Evolutionary conservation across 176 grass and related monocot species (phyloP), one percentile per base, ranked within the genome.

Genomic region (Oryza rufipogon): DNA sequence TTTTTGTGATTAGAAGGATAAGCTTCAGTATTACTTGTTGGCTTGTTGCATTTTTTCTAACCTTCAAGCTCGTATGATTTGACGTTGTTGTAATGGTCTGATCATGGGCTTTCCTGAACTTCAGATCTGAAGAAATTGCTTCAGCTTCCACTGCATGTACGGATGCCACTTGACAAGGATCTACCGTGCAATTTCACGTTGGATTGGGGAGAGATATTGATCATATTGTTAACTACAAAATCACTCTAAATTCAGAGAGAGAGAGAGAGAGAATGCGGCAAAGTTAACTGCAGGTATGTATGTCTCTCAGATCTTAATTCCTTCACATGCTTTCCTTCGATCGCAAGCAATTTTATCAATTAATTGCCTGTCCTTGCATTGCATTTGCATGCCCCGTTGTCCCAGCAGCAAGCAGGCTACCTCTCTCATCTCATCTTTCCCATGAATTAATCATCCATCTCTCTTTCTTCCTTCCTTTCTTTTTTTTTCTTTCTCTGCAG

Each of bases 51-150:
- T 54, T 9, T n/a, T 54, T 9, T 22, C 56, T 60, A 60, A 60
- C 56, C 20, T 60, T 60, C 56, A 22, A n/a, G 20, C 19, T 60
- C 19, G 30, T 32, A 32, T 32, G 30, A 22, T 60, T 7, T 60
- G 56, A 60, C 3, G 15, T 16, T 49, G 51, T 3, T 56, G 15
- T 56, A 19, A 4, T 61, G 56, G 51, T 34, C 74, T 73, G 66
- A 69, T 30, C 73, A 85, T 89, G 89, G 68, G 89, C 89, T 91
- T 91, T 91, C 92, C 82, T 89, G 89, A 89, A 94, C 92, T 86
- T 41, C 68, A 36, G 73, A 84, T 74, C 74, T 32, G 58, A 38
- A 87, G 58, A 23, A 63, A 63, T 77, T 60, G 75, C 14, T 30
- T 1, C 58, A 11, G n/a, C 8, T 63, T 22, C 14, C 42, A 33